These are phyloP conservation scores for Candida sakaeoensis DNA, from an alignment of 805 yeast species.

Conservation along the genomic window DNA sequence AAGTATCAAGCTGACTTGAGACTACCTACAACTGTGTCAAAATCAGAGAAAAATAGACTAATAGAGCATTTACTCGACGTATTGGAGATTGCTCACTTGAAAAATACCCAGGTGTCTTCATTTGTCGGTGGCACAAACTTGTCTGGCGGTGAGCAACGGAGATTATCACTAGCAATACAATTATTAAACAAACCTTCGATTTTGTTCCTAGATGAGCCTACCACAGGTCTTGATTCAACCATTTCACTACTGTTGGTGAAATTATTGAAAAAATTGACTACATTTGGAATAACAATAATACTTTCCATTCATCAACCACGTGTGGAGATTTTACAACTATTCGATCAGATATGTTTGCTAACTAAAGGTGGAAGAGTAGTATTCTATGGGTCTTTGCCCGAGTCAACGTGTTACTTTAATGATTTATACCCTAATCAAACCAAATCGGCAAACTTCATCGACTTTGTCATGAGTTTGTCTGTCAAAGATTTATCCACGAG, in stretches of 20 bases:
- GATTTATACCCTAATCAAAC: conserved; percentile 13
- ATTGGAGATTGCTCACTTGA: conserved; percentile 59
- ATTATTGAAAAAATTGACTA: conserved; percentile 49
- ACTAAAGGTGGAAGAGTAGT: conserved; percentile 54
- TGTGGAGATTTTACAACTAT: conserved; percentile 63
- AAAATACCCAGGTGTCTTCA: conserved; percentile 29
- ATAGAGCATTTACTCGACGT: conserved; percentile 60
- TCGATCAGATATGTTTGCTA: conserved; percentile 65
- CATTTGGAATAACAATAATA: conserved; percentile 67
- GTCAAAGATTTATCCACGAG: conserved; percentile 31
- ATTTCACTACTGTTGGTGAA: conserved; percentile 64
- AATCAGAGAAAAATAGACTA: conserved; percentile 42
- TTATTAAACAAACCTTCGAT: conserved; percentile 72
- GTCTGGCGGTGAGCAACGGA: conserved; percentile 84
- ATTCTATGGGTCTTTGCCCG: conserved; percentile 41
- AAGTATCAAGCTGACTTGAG: conserved; percentile 68
- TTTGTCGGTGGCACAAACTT: conserved; percentile 51
- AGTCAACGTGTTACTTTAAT: conserved; percentile 49
- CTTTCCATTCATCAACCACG: conserved; percentile 84
- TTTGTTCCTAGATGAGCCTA: conserved; percentile 80
- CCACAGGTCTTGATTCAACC: conserved; percentile 80
- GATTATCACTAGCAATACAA: conserved; percentile 77
- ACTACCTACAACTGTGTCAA: conserved; percentile 45
- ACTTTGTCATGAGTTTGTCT: conserved; percentile 34
- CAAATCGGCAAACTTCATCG: conserved; percentile 19